These are phyloP conservation scores for Harrya chromipes DNA, from an alignment of 768 basidiomycete genomes.

Conservation along the genomic window DNA sequence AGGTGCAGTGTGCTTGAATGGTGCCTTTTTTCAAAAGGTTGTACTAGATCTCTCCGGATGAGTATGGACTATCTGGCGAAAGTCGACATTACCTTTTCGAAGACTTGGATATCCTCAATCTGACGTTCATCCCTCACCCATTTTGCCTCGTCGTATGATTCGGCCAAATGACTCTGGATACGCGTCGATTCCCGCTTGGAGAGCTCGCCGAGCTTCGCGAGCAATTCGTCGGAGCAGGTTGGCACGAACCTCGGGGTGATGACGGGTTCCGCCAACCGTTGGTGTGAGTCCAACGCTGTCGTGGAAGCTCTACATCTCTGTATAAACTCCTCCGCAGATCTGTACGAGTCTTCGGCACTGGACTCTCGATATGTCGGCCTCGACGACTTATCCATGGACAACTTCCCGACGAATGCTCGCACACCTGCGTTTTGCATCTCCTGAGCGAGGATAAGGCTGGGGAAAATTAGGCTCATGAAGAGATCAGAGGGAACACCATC, in stretches of 20 bases:
- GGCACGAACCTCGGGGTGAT: constrained; percentile 90
- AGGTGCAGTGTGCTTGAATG: constrained; percentile 89
- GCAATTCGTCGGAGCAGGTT: constrained; percentile 73
- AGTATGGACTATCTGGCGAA: constrained; percentile 1
- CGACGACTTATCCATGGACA: constrained; percentile 84
- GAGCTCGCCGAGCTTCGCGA: constrained; percentile 59
- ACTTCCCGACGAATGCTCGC: constrained; percentile 82
- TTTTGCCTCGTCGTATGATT: constrained; percentile 71
- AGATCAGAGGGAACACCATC: not conserved
- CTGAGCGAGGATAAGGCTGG: constrained; percentile 74
- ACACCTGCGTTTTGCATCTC: constrained; percentile 70
- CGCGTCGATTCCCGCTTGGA: constrained; percentile 44
- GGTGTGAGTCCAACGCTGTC: constrained; percentile 39
- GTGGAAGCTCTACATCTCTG: constrained; percentile 43
- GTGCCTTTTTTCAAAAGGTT: constrained; percentile 61
- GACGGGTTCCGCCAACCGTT: constrained; percentile 70
- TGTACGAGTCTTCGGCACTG: constrained; percentile 47
- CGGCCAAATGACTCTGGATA: constrained; percentile 82
- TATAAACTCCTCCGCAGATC: constrained; percentile 56
- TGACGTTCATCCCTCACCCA: constrained; percentile 63
- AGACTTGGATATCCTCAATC: constrained; percentile 70
- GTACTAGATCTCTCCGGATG: constrained; percentile 37
- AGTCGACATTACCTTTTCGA: constrained; percentile 50
- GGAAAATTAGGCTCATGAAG: not conserved
- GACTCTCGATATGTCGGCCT: constrained; percentile 69